Evolutionary conservation across 345 rosid species (phyloP), one percentile per base, ranked within the genome.

Genomic region (Eucalyptus curtisii): DNA sequence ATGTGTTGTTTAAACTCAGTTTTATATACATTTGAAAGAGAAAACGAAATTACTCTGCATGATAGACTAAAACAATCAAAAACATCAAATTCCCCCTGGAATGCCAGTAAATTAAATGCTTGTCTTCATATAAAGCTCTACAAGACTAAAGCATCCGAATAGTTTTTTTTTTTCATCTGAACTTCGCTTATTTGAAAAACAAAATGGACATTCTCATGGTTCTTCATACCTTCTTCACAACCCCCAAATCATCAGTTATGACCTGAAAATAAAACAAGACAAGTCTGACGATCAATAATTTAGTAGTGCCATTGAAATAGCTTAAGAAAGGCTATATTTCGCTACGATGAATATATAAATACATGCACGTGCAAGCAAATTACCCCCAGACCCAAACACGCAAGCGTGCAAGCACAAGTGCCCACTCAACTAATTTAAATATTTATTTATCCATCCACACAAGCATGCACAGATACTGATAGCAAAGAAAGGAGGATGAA

Each of bases 191-290:
- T 55, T 50, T 87, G 88, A 86, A 25, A 87, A 86, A 85, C 49
- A 47, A 55, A 50, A 84, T 42, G 68, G 64, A 86, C 85, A 71
- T n/a, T n/a, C 44, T 37, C 50, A 57, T 25, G 57, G 82, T 76
- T 66, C 22, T 4, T 40, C 2, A 10, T 95, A 98, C 99, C 99
- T 98, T 94, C 95, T 98, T 98, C 87, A 95, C 44, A 81, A 98
- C 95, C 87, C 98, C 98, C 61, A 98, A 93, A 93, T 98, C 99
- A 49, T 98, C 98, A 66, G 92, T 92, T 88, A 97, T 89, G 86
- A 97, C 96, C 99, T 98, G 99, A 49, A 91, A 88, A 59, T 66
- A 90, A 55, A 86, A 92, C 25, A 88, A 89, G 86, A 30, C 52
- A 87, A 90, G 48, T 85, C 27, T 42, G 40, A 85, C 2, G 2